phyloP scores from a whole-genome alignment of 108 stramenopile species.

The Cyclotella atomus region DNA sequence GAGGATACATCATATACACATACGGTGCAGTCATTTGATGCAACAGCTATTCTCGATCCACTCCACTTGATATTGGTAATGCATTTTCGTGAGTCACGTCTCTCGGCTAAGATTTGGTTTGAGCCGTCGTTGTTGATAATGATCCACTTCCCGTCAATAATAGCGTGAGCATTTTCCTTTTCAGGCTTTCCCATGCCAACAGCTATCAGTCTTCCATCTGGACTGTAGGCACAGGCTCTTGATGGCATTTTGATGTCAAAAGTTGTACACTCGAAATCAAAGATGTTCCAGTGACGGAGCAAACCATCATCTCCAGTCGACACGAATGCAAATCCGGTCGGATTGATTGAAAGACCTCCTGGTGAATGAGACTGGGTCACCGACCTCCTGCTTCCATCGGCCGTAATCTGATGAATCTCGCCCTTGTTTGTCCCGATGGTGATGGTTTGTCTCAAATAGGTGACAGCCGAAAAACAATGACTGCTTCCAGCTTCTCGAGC shows the following conservation, averaged over 20 bases:
- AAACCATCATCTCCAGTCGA: slow-evolving; percentile 74
- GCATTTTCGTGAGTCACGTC: slow-evolving; percentile 59
- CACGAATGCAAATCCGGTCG: slow-evolving; percentile 53
- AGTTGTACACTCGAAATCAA: slow-evolving; percentile 21
- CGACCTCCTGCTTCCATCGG: slow-evolving; percentile 19
- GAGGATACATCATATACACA: slow-evolving; percentile 66
- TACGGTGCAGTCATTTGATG: slow-evolving; percentile 59
- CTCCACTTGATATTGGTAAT: slow-evolving; percentile 62
- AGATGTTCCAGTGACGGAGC: slow-evolving; percentile 63
- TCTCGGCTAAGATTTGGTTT: slow-evolving; percentile 60
- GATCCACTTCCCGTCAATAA: slow-evolving; percentile 59
- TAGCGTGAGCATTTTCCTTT: slow-evolving; percentile 24
- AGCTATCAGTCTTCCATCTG: slow-evolving; percentile 43
- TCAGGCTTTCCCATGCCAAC: slow-evolving; percentile 40
- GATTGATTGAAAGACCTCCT: slow-evolving; percentile 65
- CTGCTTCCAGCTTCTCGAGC: slow-evolving; percentile 30
- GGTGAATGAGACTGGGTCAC: slow-evolving; percentile 22
- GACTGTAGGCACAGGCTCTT: slow-evolving; percentile 55
- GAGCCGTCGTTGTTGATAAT: slow-evolving; percentile 46
- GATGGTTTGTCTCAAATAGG: no score
- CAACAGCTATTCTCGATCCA: slow-evolving; percentile 62
- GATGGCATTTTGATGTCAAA: slow-evolving; percentile 41
- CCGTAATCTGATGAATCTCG: no score
- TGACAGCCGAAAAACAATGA: slow-evolving; percentile 26
- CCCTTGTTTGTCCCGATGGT: slow-evolving; percentile 67